Evolutionary conservation across 2,329 filamentous ascomycete species (phyloP).

Genomic region (Epichloe sp.): DNA sequence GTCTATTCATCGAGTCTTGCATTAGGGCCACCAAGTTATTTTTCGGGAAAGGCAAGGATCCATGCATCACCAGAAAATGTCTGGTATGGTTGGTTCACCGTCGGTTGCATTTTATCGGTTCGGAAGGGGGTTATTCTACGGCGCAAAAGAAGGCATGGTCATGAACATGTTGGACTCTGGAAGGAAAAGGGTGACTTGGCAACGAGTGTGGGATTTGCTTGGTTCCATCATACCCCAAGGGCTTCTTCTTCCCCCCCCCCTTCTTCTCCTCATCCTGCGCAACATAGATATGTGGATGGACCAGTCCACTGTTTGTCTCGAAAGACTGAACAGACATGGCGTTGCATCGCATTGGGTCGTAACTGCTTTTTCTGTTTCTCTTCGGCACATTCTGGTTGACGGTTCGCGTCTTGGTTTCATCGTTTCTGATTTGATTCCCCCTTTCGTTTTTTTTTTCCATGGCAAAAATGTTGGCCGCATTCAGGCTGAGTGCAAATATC

Average conservation of each 20-base stretch:
- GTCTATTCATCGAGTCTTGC: constrained; percentile 5
- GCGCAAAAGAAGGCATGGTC: constrained; percentile 3
- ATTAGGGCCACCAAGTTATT: constrained; percentile 1
- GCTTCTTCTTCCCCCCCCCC: background rate
- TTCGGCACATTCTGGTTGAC: background rate
- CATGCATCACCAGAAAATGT: constrained; percentile 4
- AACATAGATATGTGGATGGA: constrained; percentile 1
- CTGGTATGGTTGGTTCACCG: constrained; percentile 1
- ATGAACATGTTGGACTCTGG: constrained; percentile 2
- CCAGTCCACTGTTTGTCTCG: background rate
- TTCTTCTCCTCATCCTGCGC: background rate
- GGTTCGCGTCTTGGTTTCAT: background rate
- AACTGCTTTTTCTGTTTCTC: background rate
- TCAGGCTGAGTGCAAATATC: background rate
- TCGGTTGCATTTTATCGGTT: constrained; percentile 4
- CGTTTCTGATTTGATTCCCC: constrained; percentile 5
- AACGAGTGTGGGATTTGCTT: background rate
- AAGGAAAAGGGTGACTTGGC: background rate
- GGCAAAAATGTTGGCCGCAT: background rate
- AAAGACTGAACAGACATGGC: background rate
- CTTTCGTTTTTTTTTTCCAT: constrained; percentile 1
- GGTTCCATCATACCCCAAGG: background rate
- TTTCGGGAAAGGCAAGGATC: constrained; percentile 1
- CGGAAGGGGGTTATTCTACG: constrained; percentile 1
- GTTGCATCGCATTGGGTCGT: constrained; percentile 2